Conservation (phyloP, 148 eudicot species). For the Rhododendron ferrugineum region DNA sequence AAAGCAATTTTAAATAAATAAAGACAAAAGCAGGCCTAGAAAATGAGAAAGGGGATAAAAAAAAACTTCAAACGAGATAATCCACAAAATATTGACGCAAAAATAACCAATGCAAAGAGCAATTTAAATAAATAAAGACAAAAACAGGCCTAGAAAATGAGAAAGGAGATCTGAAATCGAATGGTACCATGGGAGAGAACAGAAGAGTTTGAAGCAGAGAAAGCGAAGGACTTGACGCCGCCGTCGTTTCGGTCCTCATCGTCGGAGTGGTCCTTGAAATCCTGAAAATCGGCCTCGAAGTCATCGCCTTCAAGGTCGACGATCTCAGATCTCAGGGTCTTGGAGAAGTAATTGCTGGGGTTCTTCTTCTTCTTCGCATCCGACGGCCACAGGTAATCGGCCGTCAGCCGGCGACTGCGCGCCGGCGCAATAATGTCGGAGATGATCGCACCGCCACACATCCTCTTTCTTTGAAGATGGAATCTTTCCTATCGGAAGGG, state of each 20-base stretch:
- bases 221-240: slow-evolving; percentile 34
- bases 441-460: slow-evolving; percentile 94
- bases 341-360: slow-evolving; percentile 32
- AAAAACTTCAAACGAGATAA: too few relatives aligned
- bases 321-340: slow-evolving; percentile 48
- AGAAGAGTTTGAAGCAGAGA: slow-evolving; percentile 28
- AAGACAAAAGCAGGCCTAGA: neutral
- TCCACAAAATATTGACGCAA: neutral
- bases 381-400: slow-evolving; percentile 43
- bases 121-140: neutral
- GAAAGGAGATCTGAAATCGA: neutral
- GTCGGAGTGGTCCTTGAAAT: slow-evolving; percentile 44
- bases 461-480: slow-evolving; percentile 13
- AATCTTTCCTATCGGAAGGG: neutral
- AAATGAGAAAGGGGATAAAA: neutral
- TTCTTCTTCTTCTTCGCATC: slow-evolving; percentile 20
- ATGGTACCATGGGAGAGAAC: slow-evolving; percentile 23
- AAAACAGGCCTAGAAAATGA: neutral
- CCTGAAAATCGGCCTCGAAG: slow-evolving; percentile 82
- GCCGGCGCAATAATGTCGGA: slow-evolving; percentile 42
- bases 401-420: slow-evolving; percentile 39
- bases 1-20: neutral
- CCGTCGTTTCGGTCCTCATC: slow-evolving; percentile 22
- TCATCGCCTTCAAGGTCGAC: slow-evolving; percentile 31
- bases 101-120: neutral